Percentiles rank a stretch among this genome's conserved stretches.
Conservation (phyloP, 179 eudicot species). For the Beta macrorhiza region DNA sequence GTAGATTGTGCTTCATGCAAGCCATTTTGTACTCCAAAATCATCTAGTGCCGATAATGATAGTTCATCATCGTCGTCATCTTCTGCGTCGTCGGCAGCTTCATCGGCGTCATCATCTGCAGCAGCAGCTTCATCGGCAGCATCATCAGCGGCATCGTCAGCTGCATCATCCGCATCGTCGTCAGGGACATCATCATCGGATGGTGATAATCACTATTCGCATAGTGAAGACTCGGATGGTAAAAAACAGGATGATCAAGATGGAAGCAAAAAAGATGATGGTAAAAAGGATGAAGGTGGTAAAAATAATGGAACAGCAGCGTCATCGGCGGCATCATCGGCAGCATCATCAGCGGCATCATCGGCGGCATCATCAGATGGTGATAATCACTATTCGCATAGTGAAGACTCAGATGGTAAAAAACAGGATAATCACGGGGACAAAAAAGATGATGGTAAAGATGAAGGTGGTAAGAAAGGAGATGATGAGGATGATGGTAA, state of each 20-base stretch:
- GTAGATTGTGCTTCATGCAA: conserved; percentile 44
- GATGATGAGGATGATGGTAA: neutral
- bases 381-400: neutral
- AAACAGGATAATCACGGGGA: too few species aligned
- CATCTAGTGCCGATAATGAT: neutral
- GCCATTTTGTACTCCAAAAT: conserved; percentile 32
- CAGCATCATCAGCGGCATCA: neutral
- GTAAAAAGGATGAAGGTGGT: neutral
- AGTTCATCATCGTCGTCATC: neutral
- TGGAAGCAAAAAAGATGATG: neutral
- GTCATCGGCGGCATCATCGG: neutral
- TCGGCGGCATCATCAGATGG: too few species aligned
- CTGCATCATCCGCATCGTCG: neutral
- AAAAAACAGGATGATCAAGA: neutral
- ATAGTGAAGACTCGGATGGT: neutral
- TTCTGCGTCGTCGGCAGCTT: neutral
- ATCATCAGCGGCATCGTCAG: neutral
- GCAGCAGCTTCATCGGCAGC: neutral
- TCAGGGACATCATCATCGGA: neutral
- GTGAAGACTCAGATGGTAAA: too few species aligned
- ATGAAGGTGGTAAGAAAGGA: neutral
- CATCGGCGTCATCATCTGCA: neutral
- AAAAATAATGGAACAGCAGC: neutral
- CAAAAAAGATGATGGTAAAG: too few species aligned
- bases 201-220: neutral